Percentiles rank a stretch among this genome's conserved stretches.
phyloP scores from a whole-genome alignment of 140 eudicot species.

The Oenanthe javanica region DNA sequence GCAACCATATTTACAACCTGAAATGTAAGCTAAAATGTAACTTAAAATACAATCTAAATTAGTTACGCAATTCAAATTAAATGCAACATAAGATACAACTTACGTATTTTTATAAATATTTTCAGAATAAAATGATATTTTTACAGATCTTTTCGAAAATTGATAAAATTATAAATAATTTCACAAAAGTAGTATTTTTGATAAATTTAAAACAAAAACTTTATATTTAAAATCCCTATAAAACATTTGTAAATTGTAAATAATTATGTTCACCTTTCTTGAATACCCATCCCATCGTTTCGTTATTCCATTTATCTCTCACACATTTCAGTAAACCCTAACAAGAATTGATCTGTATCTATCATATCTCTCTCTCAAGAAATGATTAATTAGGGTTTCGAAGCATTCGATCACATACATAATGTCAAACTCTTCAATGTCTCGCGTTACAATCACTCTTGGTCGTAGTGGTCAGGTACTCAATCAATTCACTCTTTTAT shows the following conservation, averaged over 20 bases:
- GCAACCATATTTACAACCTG: too few species aligned
- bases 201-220: too few species aligned
- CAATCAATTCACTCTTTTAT: background rate
- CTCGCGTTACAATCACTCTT: slow-evolving; percentile 74
- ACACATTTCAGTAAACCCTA: slow-evolving; percentile 1
- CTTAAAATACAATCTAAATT: too few species aligned
- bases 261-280: background rate
- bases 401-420: background rate
- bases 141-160: too few species aligned
- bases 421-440: slow-evolving; percentile 69
- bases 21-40: too few species aligned
- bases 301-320: background rate
- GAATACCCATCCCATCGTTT: background rate
- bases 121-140: too few species aligned
- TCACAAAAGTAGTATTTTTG: too few species aligned
- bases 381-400: slow-evolving; percentile 1
- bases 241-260: background rate
- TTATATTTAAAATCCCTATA: too few species aligned
- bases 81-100: too few species aligned
- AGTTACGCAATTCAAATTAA: too few species aligned
- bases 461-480: slow-evolving; percentile 80
- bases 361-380: background rate
- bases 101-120: too few species aligned
- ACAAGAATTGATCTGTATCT: background rate
- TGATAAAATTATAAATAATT: too few species aligned